Conservation (phyloP, 768 basidiomycete genomes). For the Tubosaeta sp. region DNA sequence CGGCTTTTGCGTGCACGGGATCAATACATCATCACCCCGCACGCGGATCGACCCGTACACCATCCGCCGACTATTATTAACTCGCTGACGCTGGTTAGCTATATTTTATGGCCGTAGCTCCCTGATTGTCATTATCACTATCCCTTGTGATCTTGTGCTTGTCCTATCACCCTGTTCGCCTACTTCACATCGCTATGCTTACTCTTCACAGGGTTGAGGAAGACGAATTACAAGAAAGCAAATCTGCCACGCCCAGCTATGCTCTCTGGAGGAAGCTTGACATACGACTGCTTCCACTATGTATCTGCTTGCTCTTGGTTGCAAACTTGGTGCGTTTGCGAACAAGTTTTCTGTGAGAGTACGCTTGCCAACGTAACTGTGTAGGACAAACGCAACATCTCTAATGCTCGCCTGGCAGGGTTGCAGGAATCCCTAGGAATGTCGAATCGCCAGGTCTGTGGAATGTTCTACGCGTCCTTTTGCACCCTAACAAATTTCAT, state of each 20-base stretch:
- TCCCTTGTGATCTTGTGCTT: background rate
- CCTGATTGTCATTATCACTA: background rate
- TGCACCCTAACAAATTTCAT: background rate
- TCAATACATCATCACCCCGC: background rate
- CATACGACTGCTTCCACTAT: constrained; percentile 42
- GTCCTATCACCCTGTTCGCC: background rate
- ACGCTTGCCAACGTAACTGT: background rate
- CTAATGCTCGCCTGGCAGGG: constrained; percentile 58
- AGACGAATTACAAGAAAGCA: constrained; percentile 6
- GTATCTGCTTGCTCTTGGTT: constrained; percentile 45
- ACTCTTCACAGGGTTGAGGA: background rate
- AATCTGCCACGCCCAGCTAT: constrained; percentile 29
- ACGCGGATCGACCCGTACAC: background rate
- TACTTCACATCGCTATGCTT: background rate
- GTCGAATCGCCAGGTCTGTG: constrained; percentile 22
- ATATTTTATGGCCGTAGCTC: background rate
- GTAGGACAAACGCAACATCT: constrained; percentile 43
- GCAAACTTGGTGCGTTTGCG: constrained; percentile 43
- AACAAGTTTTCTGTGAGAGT: background rate
- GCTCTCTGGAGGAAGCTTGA: constrained; percentile 37
- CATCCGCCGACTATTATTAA: background rate
- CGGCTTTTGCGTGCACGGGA: background rate
- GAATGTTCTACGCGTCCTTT: background rate
- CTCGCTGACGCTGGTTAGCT: background rate
- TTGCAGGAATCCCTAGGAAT: constrained; percentile 46